Base-by-base conservation (phyloP, 2,329 filamentous ascomycete genomes). In the Ophiostoma angusticollis region DNA sequence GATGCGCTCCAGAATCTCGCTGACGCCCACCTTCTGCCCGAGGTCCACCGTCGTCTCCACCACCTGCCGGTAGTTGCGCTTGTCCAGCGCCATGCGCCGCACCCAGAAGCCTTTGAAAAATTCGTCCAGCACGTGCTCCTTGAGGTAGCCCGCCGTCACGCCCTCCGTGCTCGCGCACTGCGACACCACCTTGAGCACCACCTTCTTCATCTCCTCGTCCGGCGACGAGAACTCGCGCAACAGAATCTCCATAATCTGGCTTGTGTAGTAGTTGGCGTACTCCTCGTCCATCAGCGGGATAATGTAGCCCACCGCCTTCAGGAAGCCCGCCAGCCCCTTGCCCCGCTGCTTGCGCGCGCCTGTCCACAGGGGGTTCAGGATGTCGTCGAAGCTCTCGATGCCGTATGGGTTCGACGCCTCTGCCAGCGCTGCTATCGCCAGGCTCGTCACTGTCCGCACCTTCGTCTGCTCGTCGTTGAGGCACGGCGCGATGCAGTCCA, bases 81-180 rank as follows among this genome's bases (percentile, higher is more conserved):
- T 93, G 59, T 98, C 91, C 41, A 98, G 65, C 7, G 91, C 91
- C 85, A 98, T 96, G 41, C 91, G 74, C 46, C 91, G 73, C 29
- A 96, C 87, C 91, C 91, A 98, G 64, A 98, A 98, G 55, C 82
- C 87, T 66, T 95, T 95, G 68, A 98, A 98, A 57, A 98, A 98
- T 45, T 96, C 91, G 49, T 84, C 79, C 28, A 98, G 68, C 7
- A 98, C 87, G 46, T 93, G 82, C 54, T 96, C 87, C 60, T 95
- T 96, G 29, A 98, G 71, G 54, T 96, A 98, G 28, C 79, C 82
- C 25, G 87, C 83, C 24, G 91, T 96, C 21, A 98, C 91, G 62
- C 91, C 91, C 54, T 93, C 83, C 3, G 89, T 96, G 50, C 81
- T 81, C 7, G 91, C 84, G 55, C 91, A 96, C 55, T 98, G 91